These are phyloP conservation scores for Stagonosporopsis tanaceti DNA, from an alignment of 2,329 filamentous ascomycete genomes.

Conservation along the genomic window DNA sequence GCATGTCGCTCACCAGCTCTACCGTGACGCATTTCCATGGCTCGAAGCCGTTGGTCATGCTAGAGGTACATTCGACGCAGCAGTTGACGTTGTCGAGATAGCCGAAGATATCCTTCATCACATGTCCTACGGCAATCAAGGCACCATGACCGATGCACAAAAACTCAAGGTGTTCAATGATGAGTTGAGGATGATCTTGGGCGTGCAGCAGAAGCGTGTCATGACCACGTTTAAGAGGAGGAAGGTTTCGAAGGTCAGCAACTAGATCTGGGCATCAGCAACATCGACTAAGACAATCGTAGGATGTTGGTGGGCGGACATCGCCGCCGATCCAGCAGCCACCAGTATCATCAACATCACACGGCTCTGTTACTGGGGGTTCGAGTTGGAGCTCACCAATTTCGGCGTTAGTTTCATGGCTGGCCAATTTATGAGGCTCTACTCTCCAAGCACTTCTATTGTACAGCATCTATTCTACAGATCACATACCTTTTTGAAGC, in stretches of 20 bases:
- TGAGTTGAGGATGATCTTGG: slow-evolving; percentile 31
- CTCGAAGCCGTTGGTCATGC: slow-evolving; percentile 43
- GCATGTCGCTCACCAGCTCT: slow-evolving; percentile 39
- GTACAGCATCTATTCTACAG: neutral
- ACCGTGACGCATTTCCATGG: slow-evolving; percentile 49
- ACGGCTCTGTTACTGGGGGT: neutral
- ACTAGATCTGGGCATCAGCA: neutral
- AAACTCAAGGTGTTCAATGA: slow-evolving; percentile 22
- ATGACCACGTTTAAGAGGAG: slow-evolving; percentile 15
- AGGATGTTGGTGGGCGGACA: neutral
- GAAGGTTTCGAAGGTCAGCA: slow-evolving; percentile 16
- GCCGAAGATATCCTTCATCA: neutral
- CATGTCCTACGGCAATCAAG: neutral
- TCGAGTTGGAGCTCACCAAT: slow-evolving; percentile 11
- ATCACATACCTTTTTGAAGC: neutral
- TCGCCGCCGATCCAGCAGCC: neutral
- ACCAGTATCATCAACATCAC: neutral
- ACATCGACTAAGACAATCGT: slow-evolving; percentile 5
- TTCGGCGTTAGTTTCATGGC: slow-evolving; percentile 3
- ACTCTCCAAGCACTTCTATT: neutral
- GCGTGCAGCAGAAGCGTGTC: slow-evolving; percentile 28
- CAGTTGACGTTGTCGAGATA: slow-evolving; percentile 35
- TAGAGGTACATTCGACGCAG: slow-evolving; percentile 41
- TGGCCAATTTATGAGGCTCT: neutral
- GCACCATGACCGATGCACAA: neutral